A percentile compares a stretch with the other conserved stretches of the same genome.
These are phyloP conservation scores for Colletotrichum lupini DNA, from an alignment of 2,329 filamentous ascomycete species.

Conservation along the genomic window DNA sequence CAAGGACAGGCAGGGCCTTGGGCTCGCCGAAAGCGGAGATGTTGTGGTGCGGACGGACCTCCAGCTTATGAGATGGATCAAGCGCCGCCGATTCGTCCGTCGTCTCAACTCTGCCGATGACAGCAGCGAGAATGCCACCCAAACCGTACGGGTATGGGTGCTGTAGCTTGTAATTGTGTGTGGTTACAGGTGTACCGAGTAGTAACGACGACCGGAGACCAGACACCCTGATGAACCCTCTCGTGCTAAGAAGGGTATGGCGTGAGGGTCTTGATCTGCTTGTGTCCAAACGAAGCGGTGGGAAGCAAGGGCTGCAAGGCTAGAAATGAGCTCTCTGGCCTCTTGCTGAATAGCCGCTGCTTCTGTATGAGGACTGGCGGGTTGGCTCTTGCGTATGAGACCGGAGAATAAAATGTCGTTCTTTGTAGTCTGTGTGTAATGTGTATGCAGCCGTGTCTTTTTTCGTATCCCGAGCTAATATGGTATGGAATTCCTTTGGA, in stretches of 20 bases:
- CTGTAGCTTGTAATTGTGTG: not conserved
- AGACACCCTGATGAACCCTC: constrained; percentile 23
- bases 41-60: constrained; percentile 29
- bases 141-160: not conserved
- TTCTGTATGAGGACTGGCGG: not conserved
- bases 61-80: constrained; percentile 14
- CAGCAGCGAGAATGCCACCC: constrained; percentile 14
- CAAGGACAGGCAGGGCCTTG: constrained; percentile 31
- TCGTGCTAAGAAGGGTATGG: not conserved
- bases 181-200: not conserved
- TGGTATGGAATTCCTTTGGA: constrained; percentile 15
- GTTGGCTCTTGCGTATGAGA: constrained; percentile 18
- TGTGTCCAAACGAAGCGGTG: not conserved
- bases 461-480: constrained; percentile 24
- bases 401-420: constrained; percentile 12
- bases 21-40: constrained; percentile 41
- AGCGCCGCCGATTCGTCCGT: constrained; percentile 32
- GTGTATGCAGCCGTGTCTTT: constrained; percentile 1
- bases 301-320: constrained; percentile 6
- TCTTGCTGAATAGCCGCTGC: not conserved
- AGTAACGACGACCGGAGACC: not conserved
- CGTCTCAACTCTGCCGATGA: constrained; percentile 34
- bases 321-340: constrained; percentile 2
- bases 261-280: not conserved
- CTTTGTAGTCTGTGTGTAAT: constrained; percentile 14